A percentile compares a stretch with the other conserved stretches of the same genome.
These are phyloP conservation scores for Trichoderma cornu-damae DNA, from an alignment of 2,329 filamentous ascomycete species.

Conservation along the genomic window DNA sequence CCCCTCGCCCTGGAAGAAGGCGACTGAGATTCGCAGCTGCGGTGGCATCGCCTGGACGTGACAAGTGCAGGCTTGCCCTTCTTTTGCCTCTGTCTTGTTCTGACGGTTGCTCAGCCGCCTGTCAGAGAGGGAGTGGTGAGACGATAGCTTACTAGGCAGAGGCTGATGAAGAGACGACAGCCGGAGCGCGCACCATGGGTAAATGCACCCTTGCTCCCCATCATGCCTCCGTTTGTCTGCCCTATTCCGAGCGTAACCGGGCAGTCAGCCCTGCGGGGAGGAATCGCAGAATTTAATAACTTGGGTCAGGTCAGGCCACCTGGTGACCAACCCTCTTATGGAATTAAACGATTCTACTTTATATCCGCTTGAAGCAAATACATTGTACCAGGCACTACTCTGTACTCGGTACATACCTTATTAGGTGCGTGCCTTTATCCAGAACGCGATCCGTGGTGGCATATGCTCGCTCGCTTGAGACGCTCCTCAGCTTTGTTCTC, in stretches of 20 bases:
- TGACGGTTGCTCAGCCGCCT: background rate
- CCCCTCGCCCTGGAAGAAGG: background rate
- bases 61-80: background rate
- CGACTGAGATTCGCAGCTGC: background rate
- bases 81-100: background rate
- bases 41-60: background rate
- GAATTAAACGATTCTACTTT: constrained; percentile 9
- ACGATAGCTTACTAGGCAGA: constrained; percentile 1
- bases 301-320: constrained; percentile 8
- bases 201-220: background rate
- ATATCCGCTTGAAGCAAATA: background rate
- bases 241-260: constrained; percentile 2
- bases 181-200: background rate
- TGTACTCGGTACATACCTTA: no score
- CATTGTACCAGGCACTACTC: background rate
- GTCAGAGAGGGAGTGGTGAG: background rate
- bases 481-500: background rate
- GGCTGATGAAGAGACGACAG: background rate
- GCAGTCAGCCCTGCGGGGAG: constrained; percentile 6
- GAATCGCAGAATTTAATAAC: background rate
- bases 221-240: background rate
- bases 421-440: no score
- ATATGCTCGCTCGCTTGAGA: no score
- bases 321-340: constrained; percentile 4
- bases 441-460: no score